Base-by-base conservation (phyloP, 1,139 yeast genomes). In the Candida frijolesensis region DNA sequence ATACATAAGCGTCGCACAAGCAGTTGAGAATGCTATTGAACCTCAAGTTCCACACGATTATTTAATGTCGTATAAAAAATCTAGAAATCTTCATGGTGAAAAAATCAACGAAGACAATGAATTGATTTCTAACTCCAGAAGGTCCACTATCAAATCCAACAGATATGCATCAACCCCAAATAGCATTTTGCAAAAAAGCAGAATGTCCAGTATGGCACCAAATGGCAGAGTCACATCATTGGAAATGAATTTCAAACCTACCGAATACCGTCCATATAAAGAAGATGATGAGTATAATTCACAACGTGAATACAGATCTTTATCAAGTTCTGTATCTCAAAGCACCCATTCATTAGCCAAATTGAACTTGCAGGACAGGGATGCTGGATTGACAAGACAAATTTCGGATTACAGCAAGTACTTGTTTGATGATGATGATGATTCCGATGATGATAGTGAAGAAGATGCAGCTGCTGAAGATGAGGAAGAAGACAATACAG, bases 111-210 rank as follows among this genome's bases (percentile, higher is more conserved):
- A 42, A 11, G 60, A 59, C 22, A 64, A 61, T 50, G 64, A 58
- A 44, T 60, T 72, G 45, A 53, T 72, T 40, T 57, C 62, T 32
- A 66, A 65, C 44, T 65, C 76, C 11, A 63, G 79, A 54, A 64
- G 59, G 43, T 65, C 72, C 14, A 68, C 74, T 6, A 55, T 71
- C 35, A 71, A 67, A 56, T 68, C 76, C 6, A 72, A 62, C 50
- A 62, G 79, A 47, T 71, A 62, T 47, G 67, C 77, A 7, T 72
- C 78, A 16, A 71, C 70, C 8, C 79, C 80, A 4, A 53, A 54
- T 22, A 42, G 46, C 49, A 37, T 43, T 52, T 33, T 27, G 50
- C 35, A 45, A 44, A 44, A 46, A 19, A 14, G 33, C 27, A n/a
- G 16, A 34, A 29, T 19, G 35, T 29, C 18, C 9, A 35, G 33